Base-by-base conservation (phyloP, 2,329 filamentous ascomycete genomes). In the Arthroderma sp. region DNA sequence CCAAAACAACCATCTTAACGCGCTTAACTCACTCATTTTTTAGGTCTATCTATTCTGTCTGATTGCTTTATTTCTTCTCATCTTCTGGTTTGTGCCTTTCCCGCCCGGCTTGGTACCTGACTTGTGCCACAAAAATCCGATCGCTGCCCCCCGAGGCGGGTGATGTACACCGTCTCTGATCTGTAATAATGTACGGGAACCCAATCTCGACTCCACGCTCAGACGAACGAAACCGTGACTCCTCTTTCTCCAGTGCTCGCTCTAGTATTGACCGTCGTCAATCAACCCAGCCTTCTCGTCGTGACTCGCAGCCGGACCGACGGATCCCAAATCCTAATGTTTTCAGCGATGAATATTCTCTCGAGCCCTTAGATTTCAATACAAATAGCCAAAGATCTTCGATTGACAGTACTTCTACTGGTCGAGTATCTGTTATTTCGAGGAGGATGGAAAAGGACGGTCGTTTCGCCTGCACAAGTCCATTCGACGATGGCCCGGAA, bases 331-430 rank as follows among this genome's bases (percentile, higher is more conserved):
- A 66, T 49, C 60, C 63, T 39, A 65, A 71, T 54, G 61, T 71
- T 33, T 71, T 71, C 54, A 68, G 68, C 48, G 68, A 71, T 52
- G 67, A 70, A 36, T 69, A 66, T 52, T 68, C 67, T 6, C 52
- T 70, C 51, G 65, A 70, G 49, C 57, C 62, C 8, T 55, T 66
- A 40, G 56, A 58, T 40, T 42, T 45, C 22, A 6, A 22, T 15
- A 5, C 33, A 31, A 37, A 11, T 42, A 45, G 42, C 39, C 42
- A 44, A 10, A 46, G 44, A 29, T 46, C 40, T 37, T 53, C 45
- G 11, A n/a, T 50, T 36, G 45, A 36, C 44, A 40, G 42, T 8
- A 38, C 37, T 30, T 45, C 42, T 27, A 29, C 46, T 5, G 32
- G 28, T 29, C n/a, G 45, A 31, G 31, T 40, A 40, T 31, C 45